A percentile compares a stretch with the other conserved stretches of the same genome.
Evolutionary conservation across 768 basidiomycete species (phyloP).

Genomic region (Hygrocybe punicea): DNA sequence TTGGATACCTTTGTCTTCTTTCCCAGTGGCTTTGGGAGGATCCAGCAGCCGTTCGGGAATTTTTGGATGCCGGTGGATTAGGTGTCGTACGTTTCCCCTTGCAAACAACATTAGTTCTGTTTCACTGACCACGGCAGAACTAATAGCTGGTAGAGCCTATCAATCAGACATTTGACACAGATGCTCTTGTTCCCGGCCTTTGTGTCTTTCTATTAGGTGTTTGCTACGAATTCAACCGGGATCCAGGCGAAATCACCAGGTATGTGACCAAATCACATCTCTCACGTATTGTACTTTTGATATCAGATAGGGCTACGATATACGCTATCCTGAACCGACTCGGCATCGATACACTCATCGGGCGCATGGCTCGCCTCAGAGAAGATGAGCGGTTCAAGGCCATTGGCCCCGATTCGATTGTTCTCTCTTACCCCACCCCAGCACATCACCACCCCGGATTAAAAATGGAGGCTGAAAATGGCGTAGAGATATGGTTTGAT

Average conservation of each 20-base stretch:
- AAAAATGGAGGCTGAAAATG: conserved; percentile 47
- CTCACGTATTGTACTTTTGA: background rate
- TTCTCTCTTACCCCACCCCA: conserved; percentile 51
- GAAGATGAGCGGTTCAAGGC: conserved; percentile 93
- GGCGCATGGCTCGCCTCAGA: conserved; percentile 79
- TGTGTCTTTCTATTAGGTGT: conserved; percentile 89
- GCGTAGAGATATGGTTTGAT: conserved; percentile 94
- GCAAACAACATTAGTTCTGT: background rate
- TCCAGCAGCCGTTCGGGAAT: conserved; percentile 79
- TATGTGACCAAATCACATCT: conserved; percentile 35
- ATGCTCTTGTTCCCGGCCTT: conserved; percentile 83
- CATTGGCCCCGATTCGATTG: conserved; percentile 80
- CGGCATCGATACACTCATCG: conserved; percentile 84
- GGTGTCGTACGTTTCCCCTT: conserved; percentile 65
- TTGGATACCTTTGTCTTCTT: conserved; percentile 79
- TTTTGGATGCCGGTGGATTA: conserved; percentile 85
- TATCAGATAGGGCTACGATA: conserved; percentile 62
- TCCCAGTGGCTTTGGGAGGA: conserved; percentile 98
- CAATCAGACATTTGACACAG: conserved; percentile 82
- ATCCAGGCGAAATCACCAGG: conserved; percentile 95
- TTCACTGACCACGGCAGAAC: conserved; percentile 1
- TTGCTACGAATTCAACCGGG: conserved; percentile 94
- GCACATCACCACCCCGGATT: conserved; percentile 32
- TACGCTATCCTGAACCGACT: conserved; percentile 87
- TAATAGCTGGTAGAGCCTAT: conserved; percentile 88